Evolutionary conservation across 2,329 filamentous ascomycete genomes (phyloP), one percentile per base, ranked within the genome.

Genomic region (Aspergillus ustus): DNA sequence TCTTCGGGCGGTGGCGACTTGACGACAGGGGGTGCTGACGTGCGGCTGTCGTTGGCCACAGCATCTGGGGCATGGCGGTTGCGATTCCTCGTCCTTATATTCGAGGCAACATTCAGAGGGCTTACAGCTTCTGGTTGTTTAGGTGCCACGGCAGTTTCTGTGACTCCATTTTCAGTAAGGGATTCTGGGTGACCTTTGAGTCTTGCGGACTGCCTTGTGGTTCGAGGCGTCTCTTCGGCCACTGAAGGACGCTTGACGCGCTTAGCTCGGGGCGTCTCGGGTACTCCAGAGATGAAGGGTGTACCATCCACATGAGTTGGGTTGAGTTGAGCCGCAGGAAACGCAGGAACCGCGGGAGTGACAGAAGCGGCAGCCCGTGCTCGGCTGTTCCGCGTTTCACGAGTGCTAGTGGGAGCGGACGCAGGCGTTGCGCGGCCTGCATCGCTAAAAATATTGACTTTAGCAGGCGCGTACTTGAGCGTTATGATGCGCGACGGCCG

Each of bases 201-300:
- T 60, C 75, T 71, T 34, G 74, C 69, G 15, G 76, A 78, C 61
- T 73, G 71, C 48, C 76, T 71, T 20, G 74, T 75, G 28, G 74
- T 72, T 46, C 71, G 66, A 15, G 71, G 73, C 4, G 71, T 72
- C 62, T 77, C 75, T 48, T 73, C 70, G 19, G 68, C 69, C 34
- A 69, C 57, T 56, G 69, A 54, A 8, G 65, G 65, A 17, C 74
- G 69, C 63, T 72, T 73, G n/a, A 71, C 66, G 51, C 75, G 75
- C 49, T 73, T 75, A 28, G 64, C 50, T 48, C 70, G 72, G 29
- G 75, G 75, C 8, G 73, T 74, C 59, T 74, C 71, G 43, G 70
- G 70, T 20, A 61, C 52, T 44, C n/a, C 49, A 22, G 50, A 58
- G 50, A 40, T 55, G 11, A 61, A 60, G 15, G 65, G n/a, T 48